phyloP scores from a whole-genome alignment of 2,329 filamentous ascomycete species.

The Ceratocystiopsis brevicomis region DNA sequence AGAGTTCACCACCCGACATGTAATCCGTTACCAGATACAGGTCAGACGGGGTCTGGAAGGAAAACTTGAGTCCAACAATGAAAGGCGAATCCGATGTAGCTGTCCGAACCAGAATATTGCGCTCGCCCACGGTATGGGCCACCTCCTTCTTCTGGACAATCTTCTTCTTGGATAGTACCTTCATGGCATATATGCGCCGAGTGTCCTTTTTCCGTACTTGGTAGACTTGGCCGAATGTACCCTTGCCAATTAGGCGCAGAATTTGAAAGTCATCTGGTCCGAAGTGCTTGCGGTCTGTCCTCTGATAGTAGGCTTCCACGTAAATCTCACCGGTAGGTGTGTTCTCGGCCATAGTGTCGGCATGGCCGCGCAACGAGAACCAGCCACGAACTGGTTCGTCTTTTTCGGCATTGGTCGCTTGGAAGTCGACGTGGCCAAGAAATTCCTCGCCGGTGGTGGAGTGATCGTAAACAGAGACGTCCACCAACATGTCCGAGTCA shows the following conservation, averaged over 20 bases:
- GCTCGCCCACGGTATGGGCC: conserved; percentile 86
- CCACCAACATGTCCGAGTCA: conserved; percentile 73
- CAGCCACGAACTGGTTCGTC: conserved; percentile 62
- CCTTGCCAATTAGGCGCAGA: conserved; percentile 88
- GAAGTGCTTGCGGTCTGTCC: conserved; percentile 74
- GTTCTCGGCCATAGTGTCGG: conserved; percentile 51
- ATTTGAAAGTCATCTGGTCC: conserved; percentile 94
- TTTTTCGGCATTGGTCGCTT: conserved; percentile 43
- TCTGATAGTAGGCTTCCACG: conserved; percentile 70
- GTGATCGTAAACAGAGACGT: conserved; percentile 84
- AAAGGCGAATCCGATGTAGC: conserved; percentile 92
- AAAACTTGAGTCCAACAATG: conserved; percentile 95
- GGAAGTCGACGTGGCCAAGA: conserved; percentile 72
- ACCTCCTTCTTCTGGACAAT: conserved; percentile 99
- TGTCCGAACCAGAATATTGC: conserved; percentile 91
- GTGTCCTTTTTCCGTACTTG: conserved; percentile 97
- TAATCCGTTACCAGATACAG: conserved; percentile 98
- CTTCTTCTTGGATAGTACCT: conserved; percentile 96
- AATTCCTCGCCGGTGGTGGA: conserved; percentile 61
- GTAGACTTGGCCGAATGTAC: conserved; percentile 95
- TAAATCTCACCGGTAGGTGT: conserved; percentile 74
- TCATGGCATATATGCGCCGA: conserved; percentile 94
- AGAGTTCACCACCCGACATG: conserved; percentile 96
- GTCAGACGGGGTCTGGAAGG: conserved; percentile 92
- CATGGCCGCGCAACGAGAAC: conserved; percentile 63